These are phyloP conservation scores for Leptodontidium sp. DNA, from an alignment of 2,329 filamentous ascomycete genomes.

Conservation along the genomic window DNA sequence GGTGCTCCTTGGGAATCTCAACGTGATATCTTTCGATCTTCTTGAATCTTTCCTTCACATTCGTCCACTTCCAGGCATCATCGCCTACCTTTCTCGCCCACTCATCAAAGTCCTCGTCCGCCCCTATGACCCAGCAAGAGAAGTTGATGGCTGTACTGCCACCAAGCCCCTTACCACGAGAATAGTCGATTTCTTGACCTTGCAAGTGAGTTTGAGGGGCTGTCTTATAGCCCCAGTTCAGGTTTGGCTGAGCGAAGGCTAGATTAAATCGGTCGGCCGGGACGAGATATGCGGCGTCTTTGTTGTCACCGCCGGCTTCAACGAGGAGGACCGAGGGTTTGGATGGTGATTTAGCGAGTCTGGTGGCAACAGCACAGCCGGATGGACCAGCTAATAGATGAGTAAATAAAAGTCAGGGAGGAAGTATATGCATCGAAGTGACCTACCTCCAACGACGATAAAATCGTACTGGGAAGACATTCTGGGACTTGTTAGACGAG, in stretches of 20 bases:
- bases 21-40: slow-evolving; percentile 62
- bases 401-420: neutral
- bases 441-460: slow-evolving; percentile 40
- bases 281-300: slow-evolving; percentile 55
- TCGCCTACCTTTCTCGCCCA: slow-evolving; percentile 66
- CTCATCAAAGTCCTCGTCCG: slow-evolving; percentile 66
- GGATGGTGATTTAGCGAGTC: slow-evolving; percentile 56
- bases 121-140: slow-evolving; percentile 60
- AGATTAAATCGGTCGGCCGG: slow-evolving; percentile 62
- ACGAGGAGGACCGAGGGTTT: slow-evolving; percentile 64
- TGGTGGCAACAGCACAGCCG: slow-evolving; percentile 62
- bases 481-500: neutral
- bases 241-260: slow-evolving; percentile 50
- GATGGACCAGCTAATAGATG: slow-evolving; percentile 62
- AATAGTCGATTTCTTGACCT: slow-evolving; percentile 42
- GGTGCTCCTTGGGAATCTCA: slow-evolving; percentile 48
- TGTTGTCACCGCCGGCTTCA: slow-evolving; percentile 63
- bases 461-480: slow-evolving; percentile 31
- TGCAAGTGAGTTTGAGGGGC: slow-evolving; percentile 40
- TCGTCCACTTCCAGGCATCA: slow-evolving; percentile 62
- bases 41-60: slow-evolving; percentile 59
- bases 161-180: slow-evolving; percentile 50
- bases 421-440: neutral
- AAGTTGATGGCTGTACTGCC: slow-evolving; percentile 52
- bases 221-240: slow-evolving; percentile 44